Conservation (phyloP, 768 basidiomycete species). For the Tricholoma bakamatsutake region DNA sequence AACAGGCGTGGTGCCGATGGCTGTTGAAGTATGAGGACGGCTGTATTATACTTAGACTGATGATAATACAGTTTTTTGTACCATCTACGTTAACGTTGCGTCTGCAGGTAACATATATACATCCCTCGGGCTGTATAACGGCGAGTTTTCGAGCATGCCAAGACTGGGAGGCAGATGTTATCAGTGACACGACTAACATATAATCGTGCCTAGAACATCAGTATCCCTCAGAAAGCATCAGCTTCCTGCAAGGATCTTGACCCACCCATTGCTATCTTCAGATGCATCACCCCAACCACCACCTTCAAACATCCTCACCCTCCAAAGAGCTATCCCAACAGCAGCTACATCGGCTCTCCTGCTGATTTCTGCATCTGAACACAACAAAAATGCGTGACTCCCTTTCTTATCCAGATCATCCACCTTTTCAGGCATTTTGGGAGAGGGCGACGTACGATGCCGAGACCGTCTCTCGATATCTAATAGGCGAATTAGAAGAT, state of each 20-base stretch:
- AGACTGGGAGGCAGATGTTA: not conserved
- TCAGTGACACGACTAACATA: not conserved
- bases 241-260: not conserved
- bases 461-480: conserved; percentile 34
- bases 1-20: conserved; percentile 40
- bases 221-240: not conserved
- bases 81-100: not conserved
- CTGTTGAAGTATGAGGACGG: conserved; percentile 34
- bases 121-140: not conserved
- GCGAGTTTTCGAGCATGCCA: no score
- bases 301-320: conserved; percentile 73
- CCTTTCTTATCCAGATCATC: conserved; percentile 14
- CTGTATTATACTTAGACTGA: not conserved
- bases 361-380: conserved; percentile 42
- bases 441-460: not conserved
- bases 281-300: conserved; percentile 39
- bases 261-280: conserved; percentile 12
- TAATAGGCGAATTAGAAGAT: conserved; percentile 42
- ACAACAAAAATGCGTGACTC: conserved; percentile 68
- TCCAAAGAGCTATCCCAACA: conserved; percentile 72
- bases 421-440: not conserved
- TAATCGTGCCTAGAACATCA: not conserved
- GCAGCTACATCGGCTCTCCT: conserved; percentile 55
- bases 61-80: not conserved
- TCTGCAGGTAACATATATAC: not conserved